Base-by-base conservation (phyloP, 495 filamentous ascomycete species). In the Beverwykella pulmonaria region DNA sequence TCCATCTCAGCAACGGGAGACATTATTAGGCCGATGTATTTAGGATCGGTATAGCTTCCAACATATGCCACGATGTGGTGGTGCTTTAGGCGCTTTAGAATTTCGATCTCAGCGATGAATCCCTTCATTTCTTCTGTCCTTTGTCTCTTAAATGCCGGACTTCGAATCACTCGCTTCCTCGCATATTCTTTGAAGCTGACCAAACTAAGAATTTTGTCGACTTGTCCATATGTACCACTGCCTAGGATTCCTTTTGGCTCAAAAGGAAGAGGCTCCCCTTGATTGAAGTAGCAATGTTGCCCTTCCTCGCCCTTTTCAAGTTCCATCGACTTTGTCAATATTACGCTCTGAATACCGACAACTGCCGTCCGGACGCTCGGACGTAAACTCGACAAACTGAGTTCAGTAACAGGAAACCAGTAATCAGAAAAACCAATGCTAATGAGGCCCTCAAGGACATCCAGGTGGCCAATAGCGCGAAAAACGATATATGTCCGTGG, bases 1-100 rank as follows among this genome's bases (percentile, higher is more conserved):
- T 77, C 65, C 48, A 48, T 62, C 19, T 78, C 74, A n/a, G 75
- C 75, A 48, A 78, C 76, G 19, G 77, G 77, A 12, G 58, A 39
- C 69, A 77, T 71, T 4, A 78, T 65, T 14, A 78, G 32, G 20
- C 64, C 75, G 32, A 77, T 36, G 26, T 71, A 72, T 20, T 64
- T 69, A 4, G 62, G 49, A 50, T 79, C 73, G 4, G 77, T 75
- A 58, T 78, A 79, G 48, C 72, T 75, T 47, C 49, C 72, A 20
- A 73, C 57, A 36, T 36, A 64, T 41, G 46, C 36, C 8, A 72
- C 68, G 27, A 70, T 54, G 32, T 68, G 64, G 17, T 36, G 52
- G 36, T 71, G 65, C 22, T 59, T 52, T 29, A 71, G 27, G 17
- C 53, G 26, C 53, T 69, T 69, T 7, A 71, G 53, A 22, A 69